A percentile compares a stretch with the other conserved stretches of the same genome.
phyloP scores from a whole-genome alignment of 2,329 filamentous ascomycete species.

The Cladophialophora immunda region DNA sequence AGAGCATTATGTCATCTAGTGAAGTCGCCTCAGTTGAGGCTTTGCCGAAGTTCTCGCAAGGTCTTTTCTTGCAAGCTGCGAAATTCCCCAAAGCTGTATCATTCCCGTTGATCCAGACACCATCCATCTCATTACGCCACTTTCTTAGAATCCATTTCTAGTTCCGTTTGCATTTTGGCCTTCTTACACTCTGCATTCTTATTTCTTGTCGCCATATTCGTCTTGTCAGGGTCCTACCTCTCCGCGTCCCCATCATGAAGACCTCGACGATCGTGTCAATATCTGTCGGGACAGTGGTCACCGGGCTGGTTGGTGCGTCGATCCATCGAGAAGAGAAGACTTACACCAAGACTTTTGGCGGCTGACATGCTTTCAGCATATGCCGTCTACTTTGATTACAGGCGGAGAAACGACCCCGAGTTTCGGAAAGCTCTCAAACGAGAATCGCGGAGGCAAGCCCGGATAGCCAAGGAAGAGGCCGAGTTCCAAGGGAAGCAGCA shows the following conservation, averaged over 20 bases:
- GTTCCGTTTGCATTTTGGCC: not conserved
- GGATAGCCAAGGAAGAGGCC: constrained; percentile 57
- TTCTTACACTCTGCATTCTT: not conserved
- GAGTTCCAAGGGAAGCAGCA: constrained; percentile 56
- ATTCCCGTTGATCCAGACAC: not conserved
- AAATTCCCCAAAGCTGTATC: constrained; percentile 11
- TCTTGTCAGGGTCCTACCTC: not conserved
- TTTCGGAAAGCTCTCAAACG: constrained; percentile 67
- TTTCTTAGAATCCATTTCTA: constrained; percentile 6
- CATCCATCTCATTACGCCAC: not conserved
- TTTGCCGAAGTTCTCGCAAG: not conserved
- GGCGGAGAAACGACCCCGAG: constrained; percentile 68
- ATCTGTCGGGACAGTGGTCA: constrained; percentile 65
- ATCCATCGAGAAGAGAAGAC: not conserved
- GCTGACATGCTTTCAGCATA: constrained; percentile 58
- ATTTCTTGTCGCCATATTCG: not conserved
- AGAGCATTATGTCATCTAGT: not conserved
- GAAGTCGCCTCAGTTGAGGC: not conserved
- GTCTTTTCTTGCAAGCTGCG: constrained; percentile 2
- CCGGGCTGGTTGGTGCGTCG: constrained; percentile 62
- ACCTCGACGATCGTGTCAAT: constrained; percentile 67
- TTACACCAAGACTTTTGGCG: not conserved
- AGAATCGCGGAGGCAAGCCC: constrained; percentile 57
- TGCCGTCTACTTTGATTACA: constrained; percentile 73
- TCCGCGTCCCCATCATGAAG: constrained; percentile 39